Evolutionary conservation across 2,329 filamentous ascomycete species (phyloP), one percentile per base, ranked within the genome.

Genomic region (Zymoseptoria pseudotritici): DNA sequence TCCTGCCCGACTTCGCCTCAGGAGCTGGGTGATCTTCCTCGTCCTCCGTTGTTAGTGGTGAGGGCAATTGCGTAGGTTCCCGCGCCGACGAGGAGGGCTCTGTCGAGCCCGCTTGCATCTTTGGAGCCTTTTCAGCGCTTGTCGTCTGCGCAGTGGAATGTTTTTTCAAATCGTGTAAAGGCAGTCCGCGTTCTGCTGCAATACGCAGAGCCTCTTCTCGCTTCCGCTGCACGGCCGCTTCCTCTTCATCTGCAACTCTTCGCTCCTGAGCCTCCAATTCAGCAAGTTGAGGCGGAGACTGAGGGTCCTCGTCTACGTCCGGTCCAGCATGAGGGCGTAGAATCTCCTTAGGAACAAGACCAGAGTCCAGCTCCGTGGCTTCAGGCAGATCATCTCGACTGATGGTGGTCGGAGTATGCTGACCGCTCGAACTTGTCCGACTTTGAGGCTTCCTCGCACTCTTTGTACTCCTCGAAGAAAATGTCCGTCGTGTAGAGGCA

Each of bases 181-280:
- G 71, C 17, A 86, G 69, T 1, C 85, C 85, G 26, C 81, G 78
- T 60, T 78, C 78, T 10, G 79, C 66, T 9, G 85, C 85, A 20
- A 86, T 69, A 52, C 78, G 76, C 36, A 79, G 78, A 2, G 85
- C 85, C 52, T 81, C 81, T 46, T 78, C 74, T 42, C 85, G 75
- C 66, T 79, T 83, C 54, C 77, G 75, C 58, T 79, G 74, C 24
- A 86, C 74, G 46, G 79, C 77, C 3, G 73, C 72, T 68, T 87
- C 85, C 69, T 88, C 83, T 67, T 85, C 75, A 36, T 74, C 66
- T 54, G 76, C 79, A 0, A 80, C 71, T 29, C 73, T 75, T 21
- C 83, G 80, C 69, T 87, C 85, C 72, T 87, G 83, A 36, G 76
- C 76, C 66, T 81, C 80, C 11, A 87, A 69, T 57, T 85, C 82